A percentile compares a stretch with the other conserved stretches of the same genome.
These are phyloP conservation scores for Letharia columbiana DNA, from an alignment of 495 filamentous ascomycete genomes.

Conservation along the genomic window DNA sequence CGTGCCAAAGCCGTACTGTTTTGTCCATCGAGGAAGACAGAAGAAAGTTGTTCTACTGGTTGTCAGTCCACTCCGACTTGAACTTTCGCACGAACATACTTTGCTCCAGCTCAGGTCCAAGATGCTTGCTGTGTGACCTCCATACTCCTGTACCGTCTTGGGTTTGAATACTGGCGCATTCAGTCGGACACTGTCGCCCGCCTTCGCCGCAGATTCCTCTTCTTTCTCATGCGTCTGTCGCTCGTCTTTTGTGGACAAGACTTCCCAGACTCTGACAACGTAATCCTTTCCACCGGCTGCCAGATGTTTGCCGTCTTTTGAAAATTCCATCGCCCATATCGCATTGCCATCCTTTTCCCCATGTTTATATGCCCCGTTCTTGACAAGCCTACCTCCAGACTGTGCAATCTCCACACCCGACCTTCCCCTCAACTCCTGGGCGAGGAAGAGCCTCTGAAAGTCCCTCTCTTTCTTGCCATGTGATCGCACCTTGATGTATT, in stretches of 20 bases:
- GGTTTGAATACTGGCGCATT: slow-evolving; percentile 87
- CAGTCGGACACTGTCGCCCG: slow-evolving; percentile 47
- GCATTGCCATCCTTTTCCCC: slow-evolving; percentile 43
- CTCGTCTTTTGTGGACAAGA: slow-evolving; percentile 75
- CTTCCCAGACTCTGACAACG: slow-evolving; percentile 82
- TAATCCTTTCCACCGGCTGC: slow-evolving; percentile 83
- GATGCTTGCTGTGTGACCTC: slow-evolving; percentile 79
- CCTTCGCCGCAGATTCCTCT: slow-evolving; percentile 48
- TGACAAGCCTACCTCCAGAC: slow-evolving; percentile 24
- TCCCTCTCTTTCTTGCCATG: slow-evolving; percentile 75
- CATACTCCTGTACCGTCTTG: slow-evolving; percentile 68
- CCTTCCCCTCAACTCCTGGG: slow-evolving; percentile 67
- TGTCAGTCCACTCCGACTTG: slow-evolving; percentile 19
- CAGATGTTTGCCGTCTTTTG: slow-evolving; percentile 84
- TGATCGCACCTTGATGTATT: slow-evolving; percentile 78
- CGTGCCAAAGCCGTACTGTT: slow-evolving; percentile 91
- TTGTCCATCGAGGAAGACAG: slow-evolving; percentile 98
- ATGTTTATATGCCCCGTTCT: slow-evolving; percentile 28
- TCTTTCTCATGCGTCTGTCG: slow-evolving; percentile 61
- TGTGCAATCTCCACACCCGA: slow-evolving; percentile 31
- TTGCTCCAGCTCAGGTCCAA: slow-evolving; percentile 97
- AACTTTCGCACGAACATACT: slow-evolving; percentile 34
- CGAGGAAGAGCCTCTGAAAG: slow-evolving; percentile 82
- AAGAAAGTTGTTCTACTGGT: slow-evolving; percentile 76
- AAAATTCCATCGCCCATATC: slow-evolving; percentile 88